phyloP scores from a whole-genome alignment of 1,284 basidiomycete genomes.

The Tranzscheliella williamsii region DNA sequence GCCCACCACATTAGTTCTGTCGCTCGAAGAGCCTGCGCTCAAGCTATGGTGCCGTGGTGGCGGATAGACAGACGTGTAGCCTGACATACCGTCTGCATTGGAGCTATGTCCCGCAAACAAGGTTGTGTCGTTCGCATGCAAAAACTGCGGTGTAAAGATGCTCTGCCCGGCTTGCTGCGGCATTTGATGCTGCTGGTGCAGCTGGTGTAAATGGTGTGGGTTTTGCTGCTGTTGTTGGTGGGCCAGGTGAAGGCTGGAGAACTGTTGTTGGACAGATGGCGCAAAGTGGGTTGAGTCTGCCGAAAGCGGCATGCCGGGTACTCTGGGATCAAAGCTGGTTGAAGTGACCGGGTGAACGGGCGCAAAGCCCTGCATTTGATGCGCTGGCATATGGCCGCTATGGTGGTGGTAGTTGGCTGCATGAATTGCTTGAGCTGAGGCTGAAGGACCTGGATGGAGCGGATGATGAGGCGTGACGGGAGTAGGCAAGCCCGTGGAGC shows the following conservation, averaged over 20 bases:
- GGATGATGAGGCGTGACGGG: conserved; percentile 42
- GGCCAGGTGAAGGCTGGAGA: conserved; percentile 22
- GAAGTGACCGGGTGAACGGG: too few species aligned
- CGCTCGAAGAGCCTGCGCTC: too few species aligned
- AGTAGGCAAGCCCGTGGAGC: conserved; percentile 27
- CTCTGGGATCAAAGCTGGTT: conserved; percentile 14
- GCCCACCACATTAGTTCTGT: not conserved
- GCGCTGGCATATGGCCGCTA: conserved; percentile 3
- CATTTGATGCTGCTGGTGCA: conserved; percentile 3
- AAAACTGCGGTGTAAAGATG: conserved; percentile 26
- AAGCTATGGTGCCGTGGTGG: conserved; percentile 23
- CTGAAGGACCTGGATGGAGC: conserved; percentile 19
- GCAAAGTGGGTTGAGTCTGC: conserved; percentile 28
- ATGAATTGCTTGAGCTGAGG: conserved; percentile 1
- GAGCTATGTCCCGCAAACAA: conserved; percentile 13
- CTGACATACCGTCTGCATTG: conserved; percentile 11
- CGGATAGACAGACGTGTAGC: conserved; percentile 38
- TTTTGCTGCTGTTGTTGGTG: conserved; percentile 9
- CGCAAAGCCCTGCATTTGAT: conserved; percentile 8
- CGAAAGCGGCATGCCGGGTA: conserved; percentile 27
- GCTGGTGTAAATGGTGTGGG: conserved; percentile 2
- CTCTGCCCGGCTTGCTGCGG: not conserved
- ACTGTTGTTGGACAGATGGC: conserved; percentile 31
- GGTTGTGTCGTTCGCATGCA: conserved; percentile 26
- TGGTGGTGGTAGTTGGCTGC: conserved; percentile 4